These are phyloP conservation scores for Intubia oerlemansii DNA, from an alignment of 2,329 filamentous ascomycete genomes.

Conservation along the genomic window DNA sequence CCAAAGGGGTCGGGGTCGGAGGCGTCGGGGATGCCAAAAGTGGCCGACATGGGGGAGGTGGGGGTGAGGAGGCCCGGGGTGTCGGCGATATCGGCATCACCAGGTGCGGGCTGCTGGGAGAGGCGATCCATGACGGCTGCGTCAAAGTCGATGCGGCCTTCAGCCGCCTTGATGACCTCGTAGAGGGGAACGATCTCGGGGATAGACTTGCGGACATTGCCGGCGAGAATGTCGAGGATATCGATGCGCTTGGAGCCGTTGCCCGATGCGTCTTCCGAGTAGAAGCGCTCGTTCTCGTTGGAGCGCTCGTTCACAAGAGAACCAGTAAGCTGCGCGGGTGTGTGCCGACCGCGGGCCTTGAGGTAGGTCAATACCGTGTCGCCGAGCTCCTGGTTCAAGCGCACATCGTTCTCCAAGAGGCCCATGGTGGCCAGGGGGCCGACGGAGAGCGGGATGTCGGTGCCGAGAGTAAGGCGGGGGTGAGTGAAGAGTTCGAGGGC, in stretches of 20 bases:
- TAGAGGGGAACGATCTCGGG: conserved; percentile 39
- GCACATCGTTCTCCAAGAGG: conserved; percentile 25
- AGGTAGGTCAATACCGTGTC: conserved; percentile 36
- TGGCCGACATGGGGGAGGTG: conserved; percentile 16
- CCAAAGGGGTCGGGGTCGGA: conserved; percentile 87
- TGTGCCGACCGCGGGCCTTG: conserved; percentile 33
- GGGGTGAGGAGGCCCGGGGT: conserved; percentile 16
- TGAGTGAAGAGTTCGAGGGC: conserved; percentile 71
- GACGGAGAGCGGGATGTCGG: conserved; percentile 9
- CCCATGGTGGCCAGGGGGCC: conserved; percentile 39
- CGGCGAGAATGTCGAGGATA: conserved; percentile 34
- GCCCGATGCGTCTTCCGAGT: conserved; percentile 13
- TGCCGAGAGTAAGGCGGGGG: conserved; percentile 46
- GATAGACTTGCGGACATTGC: conserved; percentile 30
- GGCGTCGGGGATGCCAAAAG: conserved; percentile 52
- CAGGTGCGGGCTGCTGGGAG: conserved; percentile 48
- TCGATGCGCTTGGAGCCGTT: conserved; percentile 14
- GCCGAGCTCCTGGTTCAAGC: conserved; percentile 23
- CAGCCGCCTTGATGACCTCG: conserved; percentile 72
- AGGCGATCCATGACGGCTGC: conserved; percentile 40
- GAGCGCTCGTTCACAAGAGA: conserved; percentile 33
- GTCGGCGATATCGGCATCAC: conserved; percentile 39
- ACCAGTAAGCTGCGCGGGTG: conserved; percentile 31
- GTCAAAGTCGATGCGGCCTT: conserved; percentile 63
- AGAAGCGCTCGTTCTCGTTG: conserved; percentile 40